Conservation (phyloP, 192 early-diverging fungal species). For the Funneliformis geosporum region DNA sequence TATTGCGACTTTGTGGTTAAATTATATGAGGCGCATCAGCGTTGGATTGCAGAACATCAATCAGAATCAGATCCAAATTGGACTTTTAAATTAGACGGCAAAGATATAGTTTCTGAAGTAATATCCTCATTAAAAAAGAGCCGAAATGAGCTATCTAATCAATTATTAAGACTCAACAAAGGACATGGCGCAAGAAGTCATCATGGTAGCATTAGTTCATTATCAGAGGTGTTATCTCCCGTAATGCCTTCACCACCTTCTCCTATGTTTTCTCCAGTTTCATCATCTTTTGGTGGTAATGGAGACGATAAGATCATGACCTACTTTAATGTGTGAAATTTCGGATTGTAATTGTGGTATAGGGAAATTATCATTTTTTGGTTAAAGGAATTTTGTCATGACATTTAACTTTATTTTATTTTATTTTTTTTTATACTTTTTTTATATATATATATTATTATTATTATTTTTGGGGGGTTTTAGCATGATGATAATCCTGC, state of each 20-base stretch:
- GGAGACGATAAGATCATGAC: constrained; percentile 11
- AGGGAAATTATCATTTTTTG: neutral
- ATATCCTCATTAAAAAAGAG: constrained; percentile 39
- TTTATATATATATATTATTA: neutral
- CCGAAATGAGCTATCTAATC: constrained; percentile 22
- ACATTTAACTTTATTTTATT: neutral
- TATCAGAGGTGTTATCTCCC: constrained; percentile 15
- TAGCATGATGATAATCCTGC: constrained; percentile 35
- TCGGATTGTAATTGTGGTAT: neutral
- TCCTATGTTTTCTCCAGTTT: constrained; percentile 1
- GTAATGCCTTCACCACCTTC: constrained; percentile 11
- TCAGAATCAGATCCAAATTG: neutral
- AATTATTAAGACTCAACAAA: neutral
- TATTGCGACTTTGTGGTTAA: constrained; percentile 61
- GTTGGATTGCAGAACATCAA: neutral
- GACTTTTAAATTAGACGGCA: constrained; percentile 43
- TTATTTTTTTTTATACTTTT: neutral
- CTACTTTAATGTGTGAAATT: constrained; percentile 20
- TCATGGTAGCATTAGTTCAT: constrained; percentile 24
- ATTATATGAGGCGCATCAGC: constrained; percentile 38
- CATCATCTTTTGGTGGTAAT: neutral
- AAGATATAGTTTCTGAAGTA: constrained; percentile 54
- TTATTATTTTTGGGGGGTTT: neutral
- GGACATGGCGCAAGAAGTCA: neutral
- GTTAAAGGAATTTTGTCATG: neutral